phyloP scores from a whole-genome alignment of 345 rosid genomes.

The Eucalyptus melliodora region DNA sequence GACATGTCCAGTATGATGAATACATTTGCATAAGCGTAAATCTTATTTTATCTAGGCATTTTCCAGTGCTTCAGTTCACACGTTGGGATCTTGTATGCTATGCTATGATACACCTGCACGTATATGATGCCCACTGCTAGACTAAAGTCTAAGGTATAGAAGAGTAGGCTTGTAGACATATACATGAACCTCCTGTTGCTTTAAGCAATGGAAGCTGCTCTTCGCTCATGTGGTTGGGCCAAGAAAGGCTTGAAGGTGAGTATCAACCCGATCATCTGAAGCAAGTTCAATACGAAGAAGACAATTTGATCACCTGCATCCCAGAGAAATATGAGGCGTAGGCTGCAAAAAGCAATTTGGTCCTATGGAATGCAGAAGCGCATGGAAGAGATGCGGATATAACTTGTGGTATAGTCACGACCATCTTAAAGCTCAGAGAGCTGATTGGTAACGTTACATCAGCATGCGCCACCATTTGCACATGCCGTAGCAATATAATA shows the following conservation, averaged over 20 bases:
- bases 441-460: not conserved
- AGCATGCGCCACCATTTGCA: not conserved
- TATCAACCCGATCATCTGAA: slow-evolving; percentile 23
- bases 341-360: not conserved
- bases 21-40: not conserved
- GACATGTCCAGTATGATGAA: not conserved
- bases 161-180: not conserved
- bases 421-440: not conserved
- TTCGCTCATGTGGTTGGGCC: slow-evolving; percentile 8
- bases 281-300: slow-evolving; percentile 26
- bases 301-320: slow-evolving; percentile 39
- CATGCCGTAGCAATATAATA: not conserved
- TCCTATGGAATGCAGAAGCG: not conserved
- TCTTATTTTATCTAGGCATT: not conserved
- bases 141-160: not conserved
- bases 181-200: not conserved
- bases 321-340: not conserved
- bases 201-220: not conserved
- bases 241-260: slow-evolving; percentile 50
- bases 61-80: not conserved
- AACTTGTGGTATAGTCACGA: not conserved
- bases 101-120: not conserved
- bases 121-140: not conserved
- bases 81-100: not conserved
- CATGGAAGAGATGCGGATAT: not conserved